A percentile compares a stretch with the other conserved stretches of the same genome.
phyloP scores from a whole-genome alignment of 495 filamentous ascomycete genomes.

The Aspergillus leporis region DNA sequence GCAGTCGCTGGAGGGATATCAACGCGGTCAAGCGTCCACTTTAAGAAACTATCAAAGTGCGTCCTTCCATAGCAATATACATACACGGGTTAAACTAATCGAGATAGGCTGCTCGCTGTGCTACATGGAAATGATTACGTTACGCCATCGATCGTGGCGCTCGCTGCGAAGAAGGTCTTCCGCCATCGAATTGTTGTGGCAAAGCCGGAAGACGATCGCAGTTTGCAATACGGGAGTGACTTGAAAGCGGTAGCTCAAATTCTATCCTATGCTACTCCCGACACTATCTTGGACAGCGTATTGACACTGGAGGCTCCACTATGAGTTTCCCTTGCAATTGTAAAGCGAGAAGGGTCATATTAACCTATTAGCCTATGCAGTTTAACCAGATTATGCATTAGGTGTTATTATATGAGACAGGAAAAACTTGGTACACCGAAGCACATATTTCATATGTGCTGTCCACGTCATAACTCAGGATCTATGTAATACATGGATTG shows the following conservation, averaged over 20 bases:
- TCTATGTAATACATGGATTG: background rate
- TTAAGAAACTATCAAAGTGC: conserved; percentile 64
- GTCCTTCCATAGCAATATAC: conserved; percentile 16
- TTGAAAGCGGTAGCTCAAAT: conserved; percentile 61
- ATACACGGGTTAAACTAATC: conserved; percentile 9
- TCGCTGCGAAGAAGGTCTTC: conserved; percentile 90
- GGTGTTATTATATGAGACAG: background rate
- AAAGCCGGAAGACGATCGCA: conserved; percentile 71
- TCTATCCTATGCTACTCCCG: conserved; percentile 66
- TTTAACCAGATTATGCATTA: background rate
- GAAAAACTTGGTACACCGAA: background rate
- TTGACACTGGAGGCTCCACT: conserved; percentile 71
- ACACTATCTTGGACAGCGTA: conserved; percentile 84
- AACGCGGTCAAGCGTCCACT: conserved; percentile 73
- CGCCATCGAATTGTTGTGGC: conserved; percentile 76
- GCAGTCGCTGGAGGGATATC: conserved; percentile 78
- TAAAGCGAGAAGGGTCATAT: background rate
- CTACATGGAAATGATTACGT: conserved; percentile 80
- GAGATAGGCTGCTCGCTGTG: conserved; percentile 61
- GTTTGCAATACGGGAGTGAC: conserved; percentile 92
- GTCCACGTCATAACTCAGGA: background rate
- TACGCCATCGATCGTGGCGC: conserved; percentile 77
- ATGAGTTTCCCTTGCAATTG: conserved; percentile 27
- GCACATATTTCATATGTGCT: background rate
- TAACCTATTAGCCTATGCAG: background rate